Conservation (phyloP, 2,329 filamentous ascomycete species). For the Xylariaceae sp. region DNA sequence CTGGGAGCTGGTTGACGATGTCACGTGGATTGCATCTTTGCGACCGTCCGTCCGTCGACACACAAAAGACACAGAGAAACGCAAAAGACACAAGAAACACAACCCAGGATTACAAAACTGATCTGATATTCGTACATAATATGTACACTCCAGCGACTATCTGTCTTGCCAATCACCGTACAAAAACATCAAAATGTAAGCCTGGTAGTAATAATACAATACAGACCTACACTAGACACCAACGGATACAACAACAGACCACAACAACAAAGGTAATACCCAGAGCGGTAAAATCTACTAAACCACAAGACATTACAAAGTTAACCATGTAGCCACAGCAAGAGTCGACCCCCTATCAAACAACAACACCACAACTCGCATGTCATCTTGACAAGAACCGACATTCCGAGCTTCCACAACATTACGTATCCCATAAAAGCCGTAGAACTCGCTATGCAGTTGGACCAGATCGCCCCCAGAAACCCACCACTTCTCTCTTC, state of each 20-base stretch:
- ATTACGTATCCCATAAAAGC: slow-evolving; percentile 5
- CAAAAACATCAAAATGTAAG: neutral
- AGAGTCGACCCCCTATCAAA: neutral
- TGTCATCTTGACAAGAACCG: neutral
- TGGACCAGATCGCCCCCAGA: slow-evolving; percentile 8
- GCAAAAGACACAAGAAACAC: neutral
- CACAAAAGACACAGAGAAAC: neutral
- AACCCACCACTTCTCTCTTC: neutral
- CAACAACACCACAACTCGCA: neutral
- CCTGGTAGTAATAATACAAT: neutral
- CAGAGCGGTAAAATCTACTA: too few species aligned
- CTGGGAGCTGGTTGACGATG: neutral
- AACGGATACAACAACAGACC: neutral
- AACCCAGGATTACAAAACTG: neutral
- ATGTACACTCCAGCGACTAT: too few species aligned
- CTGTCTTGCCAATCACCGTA: too few species aligned
- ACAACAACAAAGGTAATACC: neutral
- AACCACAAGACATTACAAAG: neutral
- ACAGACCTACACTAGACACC: neutral
- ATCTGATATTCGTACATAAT: too few species aligned
- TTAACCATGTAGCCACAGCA: neutral
- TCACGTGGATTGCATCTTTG: neutral
- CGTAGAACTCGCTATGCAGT: slow-evolving; percentile 20
- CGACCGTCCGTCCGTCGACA: neutral
- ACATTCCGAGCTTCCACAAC: slow-evolving; percentile 1